Conservation (phyloP, 352 stramenopile species). For the Phytophthora citrophthora region DNA sequence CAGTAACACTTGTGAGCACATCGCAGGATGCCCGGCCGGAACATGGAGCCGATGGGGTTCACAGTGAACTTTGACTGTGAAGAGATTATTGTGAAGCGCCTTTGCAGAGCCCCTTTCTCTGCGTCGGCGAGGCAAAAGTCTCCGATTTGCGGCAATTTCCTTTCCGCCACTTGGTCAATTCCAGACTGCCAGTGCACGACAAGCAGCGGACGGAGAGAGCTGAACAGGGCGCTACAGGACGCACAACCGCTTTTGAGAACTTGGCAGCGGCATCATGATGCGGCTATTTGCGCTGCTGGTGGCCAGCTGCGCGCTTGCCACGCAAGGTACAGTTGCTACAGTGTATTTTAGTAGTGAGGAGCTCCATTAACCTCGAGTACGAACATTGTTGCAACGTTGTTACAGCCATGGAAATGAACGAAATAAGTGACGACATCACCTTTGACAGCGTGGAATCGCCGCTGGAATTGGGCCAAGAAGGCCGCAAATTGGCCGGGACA, state of each 20-base stretch:
- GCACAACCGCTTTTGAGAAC: slow-evolving; percentile 29
- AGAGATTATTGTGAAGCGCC: slow-evolving; percentile 1
- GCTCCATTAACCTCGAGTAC: not conserved
- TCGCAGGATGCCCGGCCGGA: slow-evolving; percentile 7
- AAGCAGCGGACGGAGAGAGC: slow-evolving; percentile 11
- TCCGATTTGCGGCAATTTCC: slow-evolving; percentile 33
- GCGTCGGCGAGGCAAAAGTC: slow-evolving; percentile 10
- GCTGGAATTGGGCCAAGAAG: slow-evolving; percentile 1
- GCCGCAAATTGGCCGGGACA: slow-evolving; percentile 18
- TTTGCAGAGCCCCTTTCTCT: slow-evolving; percentile 28
- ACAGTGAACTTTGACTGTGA: too few relatives aligned
- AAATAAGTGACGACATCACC: slow-evolving; percentile 14
- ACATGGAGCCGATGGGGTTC: slow-evolving; percentile 16
- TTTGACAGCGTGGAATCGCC: slow-evolving; percentile 17
- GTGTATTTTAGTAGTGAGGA: not conserved
- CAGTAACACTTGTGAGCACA: slow-evolving; percentile 19
- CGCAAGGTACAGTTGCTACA: slow-evolving; percentile 19
- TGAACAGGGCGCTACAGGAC: slow-evolving; percentile 2
- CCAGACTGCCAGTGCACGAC: slow-evolving; percentile 3
- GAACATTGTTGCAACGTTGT: slow-evolving; percentile 9
- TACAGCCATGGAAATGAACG: slow-evolving; percentile 11
- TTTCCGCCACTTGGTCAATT: slow-evolving; percentile 30
- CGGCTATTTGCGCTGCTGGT: slow-evolving; percentile 28
- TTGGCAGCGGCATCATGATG: slow-evolving; percentile 15
- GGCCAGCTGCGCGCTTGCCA: slow-evolving; percentile 21